A percentile compares a stretch with the other conserved stretches of the same genome.
Conservation (phyloP, 163 green algal genomes). For the Chlorella variabilis region DNA sequence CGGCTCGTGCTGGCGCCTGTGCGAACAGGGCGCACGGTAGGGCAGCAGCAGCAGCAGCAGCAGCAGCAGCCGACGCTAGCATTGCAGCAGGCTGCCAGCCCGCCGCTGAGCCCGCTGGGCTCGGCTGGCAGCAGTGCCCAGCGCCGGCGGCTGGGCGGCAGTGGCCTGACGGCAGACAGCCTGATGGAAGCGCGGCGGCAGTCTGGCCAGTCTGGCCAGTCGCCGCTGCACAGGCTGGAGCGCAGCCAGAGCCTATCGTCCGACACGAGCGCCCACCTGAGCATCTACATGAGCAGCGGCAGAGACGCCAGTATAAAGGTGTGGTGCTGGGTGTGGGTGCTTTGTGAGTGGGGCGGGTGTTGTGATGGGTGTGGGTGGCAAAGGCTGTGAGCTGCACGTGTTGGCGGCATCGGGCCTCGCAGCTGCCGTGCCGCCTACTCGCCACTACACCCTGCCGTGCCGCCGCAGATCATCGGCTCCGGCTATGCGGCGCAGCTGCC, state of each 20-base stretch:
- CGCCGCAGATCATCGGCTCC: conserved; percentile 2
- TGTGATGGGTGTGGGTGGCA: too few species aligned
- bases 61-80: neutral
- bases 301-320: neutral
- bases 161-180: neutral
- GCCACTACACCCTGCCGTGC: too few species aligned
- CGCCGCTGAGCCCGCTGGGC: neutral
- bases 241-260: neutral
- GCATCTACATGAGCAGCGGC: neutral
- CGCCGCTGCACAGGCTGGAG: neutral
- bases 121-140: neutral
- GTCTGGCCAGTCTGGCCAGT: neutral
- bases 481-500: conserved; percentile 6
- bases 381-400: too few species aligned
- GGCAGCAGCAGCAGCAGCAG: neutral
- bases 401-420: too few species aligned
- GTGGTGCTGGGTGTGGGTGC: neutral
- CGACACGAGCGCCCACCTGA: neutral
- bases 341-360: neutral
- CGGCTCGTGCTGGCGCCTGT: too few species aligned
- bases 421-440: too few species aligned
- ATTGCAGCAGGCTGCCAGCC: neutral
- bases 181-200: neutral
- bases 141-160: neutral
- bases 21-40: neutral